Conservation (phyloP, 805 yeast genomes). For the Barnettozyma sucrosica region DNA sequence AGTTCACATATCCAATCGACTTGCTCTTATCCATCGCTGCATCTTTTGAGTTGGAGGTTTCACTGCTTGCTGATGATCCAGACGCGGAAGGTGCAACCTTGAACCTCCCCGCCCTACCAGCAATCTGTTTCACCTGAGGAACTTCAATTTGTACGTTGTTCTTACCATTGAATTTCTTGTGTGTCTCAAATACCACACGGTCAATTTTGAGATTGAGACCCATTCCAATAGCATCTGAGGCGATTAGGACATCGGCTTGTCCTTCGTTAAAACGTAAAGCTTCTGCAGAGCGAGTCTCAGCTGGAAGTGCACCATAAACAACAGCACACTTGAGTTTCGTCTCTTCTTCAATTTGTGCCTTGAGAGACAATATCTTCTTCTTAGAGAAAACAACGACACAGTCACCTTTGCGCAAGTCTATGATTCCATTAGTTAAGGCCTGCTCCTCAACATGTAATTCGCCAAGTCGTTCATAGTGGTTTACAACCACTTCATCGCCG, state of each 20-base stretch:
- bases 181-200: slow-evolving; percentile 68
- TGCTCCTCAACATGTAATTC: slow-evolving; percentile 49
- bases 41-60: not conserved
- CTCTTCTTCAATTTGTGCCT: slow-evolving; percentile 58
- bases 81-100: slow-evolving; percentile 30
- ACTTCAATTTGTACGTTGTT: slow-evolving; percentile 41
- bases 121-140: slow-evolving; percentile 84
- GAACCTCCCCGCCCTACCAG: slow-evolving; percentile 92
- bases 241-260: slow-evolving; percentile 74
- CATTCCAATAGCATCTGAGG: slow-evolving; percentile 98
- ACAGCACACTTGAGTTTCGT: slow-evolving; percentile 75
- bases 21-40: slow-evolving; percentile 9
- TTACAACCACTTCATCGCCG: slow-evolving; percentile 76
- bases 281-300: slow-evolving; percentile 85
- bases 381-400: slow-evolving; percentile 87
- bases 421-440: slow-evolving; percentile 30
- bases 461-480: slow-evolving; percentile 70
- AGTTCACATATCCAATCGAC: slow-evolving; percentile 47
- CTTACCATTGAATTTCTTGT: slow-evolving; percentile 66
- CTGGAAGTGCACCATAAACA: slow-evolving; percentile 92
- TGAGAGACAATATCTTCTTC: slow-evolving; percentile 58
- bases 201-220: slow-evolving; percentile 84
- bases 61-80: not conserved
- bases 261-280: slow-evolving; percentile 78
- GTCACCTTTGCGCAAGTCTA: slow-evolving; percentile 61